Percentiles rank a stretch among this genome's conserved stretches.
phyloP scores from a whole-genome alignment of 441 rosid species.

The Jatropha podagrica region DNA sequence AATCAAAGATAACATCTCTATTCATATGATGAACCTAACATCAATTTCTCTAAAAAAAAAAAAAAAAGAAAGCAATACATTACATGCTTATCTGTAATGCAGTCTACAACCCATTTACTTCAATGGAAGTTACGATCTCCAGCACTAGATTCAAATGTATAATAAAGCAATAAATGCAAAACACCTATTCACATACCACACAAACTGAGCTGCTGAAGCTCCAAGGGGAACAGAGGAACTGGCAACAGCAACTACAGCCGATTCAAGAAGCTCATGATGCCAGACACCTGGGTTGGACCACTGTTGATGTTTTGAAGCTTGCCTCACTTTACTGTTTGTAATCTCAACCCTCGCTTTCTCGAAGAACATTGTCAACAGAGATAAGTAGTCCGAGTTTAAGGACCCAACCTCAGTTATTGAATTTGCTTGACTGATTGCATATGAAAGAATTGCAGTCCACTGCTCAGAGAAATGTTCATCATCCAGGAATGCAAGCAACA shows the following conservation, averaged over 20 bases:
- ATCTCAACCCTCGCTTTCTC: constrained; percentile 69
- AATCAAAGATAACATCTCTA: constrained; percentile 3
- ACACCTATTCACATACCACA: constrained; percentile 54
- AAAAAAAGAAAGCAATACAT: too few species aligned
- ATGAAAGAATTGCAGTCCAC: constrained; percentile 66
- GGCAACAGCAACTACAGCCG: constrained; percentile 61
- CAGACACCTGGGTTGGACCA: constrained; percentile 59
- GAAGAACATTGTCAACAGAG: constrained; percentile 57
- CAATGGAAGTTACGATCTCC: neutral
- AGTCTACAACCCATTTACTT: neutral
- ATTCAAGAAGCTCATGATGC: constrained; percentile 83
- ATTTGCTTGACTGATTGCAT: constrained; percentile 42
- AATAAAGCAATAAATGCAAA: neutral
- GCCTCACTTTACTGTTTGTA: constrained; percentile 39
- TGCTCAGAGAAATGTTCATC: constrained; percentile 80
- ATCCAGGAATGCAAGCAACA: constrained; percentile 74
- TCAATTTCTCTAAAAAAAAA: neutral
- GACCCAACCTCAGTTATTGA: constrained; percentile 34
- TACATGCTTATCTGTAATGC: neutral
- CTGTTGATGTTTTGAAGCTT: constrained; percentile 33
- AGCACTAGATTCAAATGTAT: neutral
- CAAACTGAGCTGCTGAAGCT: constrained; percentile 51
- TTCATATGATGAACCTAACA: neutral
- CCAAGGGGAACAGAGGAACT: constrained; percentile 43
- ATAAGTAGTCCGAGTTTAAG: constrained; percentile 36